Percentiles rank a stretch among this genome's conserved stretches.
These are phyloP conservation scores for Beauveria sp. DNA, from an alignment of 2,329 filamentous ascomycete species.

Conservation along the genomic window DNA sequence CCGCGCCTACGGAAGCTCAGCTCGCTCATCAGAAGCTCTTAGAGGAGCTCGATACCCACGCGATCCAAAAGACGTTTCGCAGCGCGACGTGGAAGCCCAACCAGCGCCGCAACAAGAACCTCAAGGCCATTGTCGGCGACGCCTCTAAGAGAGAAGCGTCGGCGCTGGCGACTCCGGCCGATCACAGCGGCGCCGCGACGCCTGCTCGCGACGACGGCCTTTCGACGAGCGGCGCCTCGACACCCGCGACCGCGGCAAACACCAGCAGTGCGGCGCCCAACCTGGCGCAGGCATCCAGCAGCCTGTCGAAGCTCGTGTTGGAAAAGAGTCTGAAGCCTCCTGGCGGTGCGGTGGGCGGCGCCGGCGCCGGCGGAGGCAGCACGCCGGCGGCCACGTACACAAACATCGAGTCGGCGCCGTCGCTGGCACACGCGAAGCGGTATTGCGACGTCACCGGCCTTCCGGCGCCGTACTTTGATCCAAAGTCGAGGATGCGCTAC, in stretches of 20 bases:
- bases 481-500: conserved; percentile 88
- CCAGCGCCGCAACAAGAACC: conserved; percentile 95
- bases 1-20: conserved; percentile 62
- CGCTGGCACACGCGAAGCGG: conserved; percentile 72
- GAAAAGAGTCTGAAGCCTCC: conserved; percentile 62
- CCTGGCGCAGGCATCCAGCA: conserved; percentile 82
- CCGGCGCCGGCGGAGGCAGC: conserved; percentile 15
- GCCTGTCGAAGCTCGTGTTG: conserved; percentile 77
- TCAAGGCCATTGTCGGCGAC: conserved; percentile 92
- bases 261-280: conserved; percentile 55
- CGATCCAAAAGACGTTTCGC: conserved; percentile 81
- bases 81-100: conserved; percentile 86
- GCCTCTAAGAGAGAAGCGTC: conserved; percentile 86
- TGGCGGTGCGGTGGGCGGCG: conserved; percentile 14
- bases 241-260: conserved; percentile 51
- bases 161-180: conserved; percentile 68
- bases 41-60: conserved; percentile 85
- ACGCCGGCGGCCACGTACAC: conserved; percentile 82
- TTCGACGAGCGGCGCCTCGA: conserved; percentile 51
- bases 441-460: conserved; percentile 97
- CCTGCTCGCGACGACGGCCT: conserved; percentile 45
- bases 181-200: conserved; percentile 68
- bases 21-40: conserved; percentile 81
- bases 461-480: conserved; percentile 85
- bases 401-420: conserved; percentile 92